Evolutionary conservation across 768 basidiomycete species (phyloP).

Genomic region (Dacryopinax primogenitus): DNA sequence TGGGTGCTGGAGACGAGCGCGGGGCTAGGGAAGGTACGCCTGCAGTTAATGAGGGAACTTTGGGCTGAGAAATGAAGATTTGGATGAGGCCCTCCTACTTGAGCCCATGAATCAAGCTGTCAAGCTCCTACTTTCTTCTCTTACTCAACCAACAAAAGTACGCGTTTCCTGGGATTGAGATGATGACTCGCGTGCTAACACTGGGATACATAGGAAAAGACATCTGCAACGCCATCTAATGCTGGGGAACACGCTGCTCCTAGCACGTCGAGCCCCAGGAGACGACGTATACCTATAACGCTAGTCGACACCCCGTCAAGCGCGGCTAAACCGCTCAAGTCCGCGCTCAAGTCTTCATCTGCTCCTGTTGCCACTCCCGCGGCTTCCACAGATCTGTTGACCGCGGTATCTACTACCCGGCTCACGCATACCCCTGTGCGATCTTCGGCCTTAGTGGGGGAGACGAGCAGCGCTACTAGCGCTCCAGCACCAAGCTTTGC

Average conservation of each 20-base stretch:
- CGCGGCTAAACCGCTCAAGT: conserved; percentile 9
- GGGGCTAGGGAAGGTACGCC: conserved; percentile 53
- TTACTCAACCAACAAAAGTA: conserved; percentile 31
- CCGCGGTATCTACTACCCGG: background rate
- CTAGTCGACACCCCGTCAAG: conserved; percentile 35
- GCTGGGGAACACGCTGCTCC: conserved; percentile 10
- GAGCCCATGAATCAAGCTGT: conserved; percentile 56
- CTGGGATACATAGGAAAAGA: too few relatives aligned
- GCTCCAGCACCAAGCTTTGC: conserved; percentile 33
- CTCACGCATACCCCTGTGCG: background rate
- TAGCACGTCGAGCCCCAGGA: conserved; percentile 25
- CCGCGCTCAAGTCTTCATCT: background rate
- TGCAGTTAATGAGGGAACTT: background rate
- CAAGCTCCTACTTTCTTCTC: conserved; percentile 46
- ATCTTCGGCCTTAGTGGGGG: background rate
- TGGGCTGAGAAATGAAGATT: conserved; percentile 35
- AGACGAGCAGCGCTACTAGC: background rate
- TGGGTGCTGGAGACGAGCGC: conserved; percentile 38
- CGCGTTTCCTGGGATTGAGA: too few relatives aligned
- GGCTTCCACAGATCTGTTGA: conserved; percentile 29
- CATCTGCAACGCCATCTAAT: background rate
- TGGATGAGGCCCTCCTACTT: conserved; percentile 41
- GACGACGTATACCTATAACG: conserved; percentile 51
- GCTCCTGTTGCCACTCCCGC: conserved; percentile 9
- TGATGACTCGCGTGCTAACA: too few relatives aligned